These are phyloP conservation scores for Spizellomyces punctatus DNA, from an alignment of 192 early-diverging fungal species.

Conservation along the genomic window DNA sequence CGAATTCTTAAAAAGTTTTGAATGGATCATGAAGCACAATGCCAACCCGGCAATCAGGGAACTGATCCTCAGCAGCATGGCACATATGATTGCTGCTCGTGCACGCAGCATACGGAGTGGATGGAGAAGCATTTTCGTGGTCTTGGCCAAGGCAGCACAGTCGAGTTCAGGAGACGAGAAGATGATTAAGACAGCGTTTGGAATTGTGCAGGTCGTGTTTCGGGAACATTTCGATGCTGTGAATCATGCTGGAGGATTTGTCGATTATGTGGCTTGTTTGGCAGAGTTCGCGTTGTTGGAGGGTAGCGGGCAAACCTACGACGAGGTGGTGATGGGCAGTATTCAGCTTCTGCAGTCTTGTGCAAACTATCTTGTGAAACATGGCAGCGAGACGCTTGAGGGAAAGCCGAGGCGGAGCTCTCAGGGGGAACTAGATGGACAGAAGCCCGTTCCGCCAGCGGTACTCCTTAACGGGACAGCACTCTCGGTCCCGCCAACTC, in stretches of 20 bases:
- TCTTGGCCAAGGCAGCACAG: constrained; percentile 73
- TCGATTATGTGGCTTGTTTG: constrained; percentile 53
- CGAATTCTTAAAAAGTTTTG: constrained; percentile 91
- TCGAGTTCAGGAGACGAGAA: constrained; percentile 60
- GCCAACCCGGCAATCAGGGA: constrained; percentile 76
- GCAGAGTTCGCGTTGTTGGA: constrained; percentile 53
- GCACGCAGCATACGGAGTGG: constrained; percentile 80
- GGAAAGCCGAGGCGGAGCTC: constrained; percentile 3
- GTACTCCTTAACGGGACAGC: not conserved
- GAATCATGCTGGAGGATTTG: constrained; percentile 53
- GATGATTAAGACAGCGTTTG: constrained; percentile 77
- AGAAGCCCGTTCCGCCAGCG: not conserved
- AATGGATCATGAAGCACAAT: constrained; percentile 78
- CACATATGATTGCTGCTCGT: constrained; percentile 72
- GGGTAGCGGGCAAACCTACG: constrained; percentile 34
- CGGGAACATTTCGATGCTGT: constrained; percentile 68
- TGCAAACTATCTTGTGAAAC: constrained; percentile 43
- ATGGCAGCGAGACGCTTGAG: constrained; percentile 8
- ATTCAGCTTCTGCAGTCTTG: constrained; percentile 53
- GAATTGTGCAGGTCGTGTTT: constrained; percentile 63
- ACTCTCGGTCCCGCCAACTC: not conserved
- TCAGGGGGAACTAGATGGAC: not conserved
- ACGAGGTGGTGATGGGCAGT: constrained; percentile 50
- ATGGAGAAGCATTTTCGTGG: constrained; percentile 57
- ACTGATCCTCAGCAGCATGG: constrained; percentile 47